A percentile compares a stretch with the other conserved stretches of the same genome.
Evolutionary conservation across 192 early-diverging fungal species (phyloP).

Genomic region (Entrophospora sp.): DNA sequence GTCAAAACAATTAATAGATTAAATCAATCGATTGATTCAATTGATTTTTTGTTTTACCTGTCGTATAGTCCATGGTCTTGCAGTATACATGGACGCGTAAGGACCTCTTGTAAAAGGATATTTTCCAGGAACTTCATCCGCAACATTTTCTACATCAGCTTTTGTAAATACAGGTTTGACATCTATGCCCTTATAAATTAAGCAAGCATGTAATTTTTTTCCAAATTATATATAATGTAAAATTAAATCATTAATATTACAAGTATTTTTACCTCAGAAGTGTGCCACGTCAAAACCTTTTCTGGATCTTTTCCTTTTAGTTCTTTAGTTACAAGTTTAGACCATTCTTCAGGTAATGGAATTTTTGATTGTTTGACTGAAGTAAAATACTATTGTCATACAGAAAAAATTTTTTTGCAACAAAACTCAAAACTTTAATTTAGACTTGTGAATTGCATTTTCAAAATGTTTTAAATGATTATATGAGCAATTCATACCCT

Average conservation of each 20-base stretch:
- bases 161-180: slow-evolving; percentile 85
- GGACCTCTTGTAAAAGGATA: slow-evolving; percentile 84
- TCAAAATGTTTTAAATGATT: too few relatives aligned
- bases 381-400: too few relatives aligned
- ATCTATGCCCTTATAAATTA: slow-evolving; percentile 49
- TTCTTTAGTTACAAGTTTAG: slow-evolving; percentile 65
- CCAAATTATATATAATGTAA: too few relatives aligned
- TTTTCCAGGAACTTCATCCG: slow-evolving; percentile 69
- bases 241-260: too few relatives aligned
- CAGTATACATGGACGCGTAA: slow-evolving; percentile 78
- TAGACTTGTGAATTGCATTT: too few relatives aligned
- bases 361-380: slow-evolving; percentile 14
- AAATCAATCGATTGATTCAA: too few relatives aligned
- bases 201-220: too few relatives aligned
- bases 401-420: too few relatives aligned
- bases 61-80: slow-evolving; percentile 79
- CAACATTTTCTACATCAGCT: slow-evolving; percentile 48
- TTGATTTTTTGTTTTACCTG: slow-evolving; percentile 47
- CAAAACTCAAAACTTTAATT: too few relatives aligned
- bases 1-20: too few relatives aligned
- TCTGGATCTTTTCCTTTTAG: slow-evolving; percentile 80
- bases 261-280: slow-evolving; percentile 65
- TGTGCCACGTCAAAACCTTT: slow-evolving; percentile 65
- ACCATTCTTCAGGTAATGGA: slow-evolving; percentile 72
- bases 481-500: too few relatives aligned